phyloP scores from a whole-genome alignment of 345 rosid species.

The Euphorbia lathyris region DNA sequence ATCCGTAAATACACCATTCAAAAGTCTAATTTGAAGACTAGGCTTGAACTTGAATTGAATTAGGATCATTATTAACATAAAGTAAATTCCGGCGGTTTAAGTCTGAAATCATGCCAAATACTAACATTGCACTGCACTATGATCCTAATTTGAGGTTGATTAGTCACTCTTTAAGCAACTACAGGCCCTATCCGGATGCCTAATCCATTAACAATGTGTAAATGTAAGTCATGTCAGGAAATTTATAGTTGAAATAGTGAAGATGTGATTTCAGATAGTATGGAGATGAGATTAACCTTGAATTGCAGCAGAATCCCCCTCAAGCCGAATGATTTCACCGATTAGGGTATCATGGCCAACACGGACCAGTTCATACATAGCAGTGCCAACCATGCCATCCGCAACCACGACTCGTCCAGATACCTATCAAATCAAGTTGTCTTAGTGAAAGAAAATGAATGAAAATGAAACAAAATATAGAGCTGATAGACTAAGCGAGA shows the following conservation, averaged over 20 bases:
- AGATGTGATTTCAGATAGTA: neutral
- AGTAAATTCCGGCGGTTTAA: neutral
- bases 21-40: neutral
- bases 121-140: neutral
- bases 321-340: conserved; percentile 96
- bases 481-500: neutral
- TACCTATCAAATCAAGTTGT: conserved; percentile 48
- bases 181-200: neutral
- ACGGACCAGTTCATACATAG: conserved; percentile 99
- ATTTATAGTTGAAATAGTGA: neutral
- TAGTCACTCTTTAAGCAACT: neutral
- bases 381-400: conserved; percentile 99
- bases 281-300: conserved; percentile 59
- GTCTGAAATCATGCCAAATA: neutral
- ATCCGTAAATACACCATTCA: too few relatives aligned
- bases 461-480: neutral
- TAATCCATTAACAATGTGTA: neutral
- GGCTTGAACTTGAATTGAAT: neutral
- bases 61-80: neutral
- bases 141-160: neutral
- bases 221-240: neutral
- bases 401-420: conserved; percentile 99
- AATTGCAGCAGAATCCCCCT: conserved; percentile 98
- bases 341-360: conserved; percentile 94
- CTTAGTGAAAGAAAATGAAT: neutral